Conservation (phyloP, 2,329 filamentous ascomycete genomes). For the Colletotrichum trifolii region DNA sequence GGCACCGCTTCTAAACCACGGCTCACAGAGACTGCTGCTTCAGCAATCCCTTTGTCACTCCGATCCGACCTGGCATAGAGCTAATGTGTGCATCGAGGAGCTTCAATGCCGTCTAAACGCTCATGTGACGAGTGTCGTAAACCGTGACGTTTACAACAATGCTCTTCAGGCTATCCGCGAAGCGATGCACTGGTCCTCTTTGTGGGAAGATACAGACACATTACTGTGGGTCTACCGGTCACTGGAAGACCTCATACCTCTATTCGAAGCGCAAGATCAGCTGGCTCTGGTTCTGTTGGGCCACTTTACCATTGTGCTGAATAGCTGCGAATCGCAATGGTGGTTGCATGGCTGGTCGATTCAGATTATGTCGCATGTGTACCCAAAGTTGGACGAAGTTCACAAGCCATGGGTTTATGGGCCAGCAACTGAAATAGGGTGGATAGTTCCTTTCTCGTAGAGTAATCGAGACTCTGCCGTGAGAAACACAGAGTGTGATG, state of each 20-base stretch:
- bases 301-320: slow-evolving; percentile 16
- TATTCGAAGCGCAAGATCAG: background rate
- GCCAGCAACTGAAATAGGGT: slow-evolving; percentile 22
- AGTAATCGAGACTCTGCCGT: no score
- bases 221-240: slow-evolving; percentile 24
- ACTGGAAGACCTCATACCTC: slow-evolving; percentile 5
- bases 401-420: slow-evolving; percentile 23
- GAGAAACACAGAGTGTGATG: no score
- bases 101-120: background rate
- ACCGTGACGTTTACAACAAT: background rate
- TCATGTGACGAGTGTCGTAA: background rate
- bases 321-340: slow-evolving; percentile 21
- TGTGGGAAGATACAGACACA: slow-evolving; percentile 18
- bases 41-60: background rate
- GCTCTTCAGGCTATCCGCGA: slow-evolving; percentile 8
- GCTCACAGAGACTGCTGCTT: background rate
- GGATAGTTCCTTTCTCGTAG: slow-evolving; percentile 12
- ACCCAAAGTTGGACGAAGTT: slow-evolving; percentile 12
- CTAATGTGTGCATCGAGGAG: background rate
- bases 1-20: slow-evolving; percentile 11
- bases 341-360: slow-evolving; percentile 26
- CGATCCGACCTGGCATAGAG: background rate
- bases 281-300: slow-evolving; percentile 14
- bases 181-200: background rate
- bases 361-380: slow-evolving; percentile 19